A percentile compares a stretch with the other conserved stretches of the same genome.
Evolutionary conservation across 768 basidiomycete species (phyloP).

Genomic region (Boletus pseudo-olivaceus): DNA sequence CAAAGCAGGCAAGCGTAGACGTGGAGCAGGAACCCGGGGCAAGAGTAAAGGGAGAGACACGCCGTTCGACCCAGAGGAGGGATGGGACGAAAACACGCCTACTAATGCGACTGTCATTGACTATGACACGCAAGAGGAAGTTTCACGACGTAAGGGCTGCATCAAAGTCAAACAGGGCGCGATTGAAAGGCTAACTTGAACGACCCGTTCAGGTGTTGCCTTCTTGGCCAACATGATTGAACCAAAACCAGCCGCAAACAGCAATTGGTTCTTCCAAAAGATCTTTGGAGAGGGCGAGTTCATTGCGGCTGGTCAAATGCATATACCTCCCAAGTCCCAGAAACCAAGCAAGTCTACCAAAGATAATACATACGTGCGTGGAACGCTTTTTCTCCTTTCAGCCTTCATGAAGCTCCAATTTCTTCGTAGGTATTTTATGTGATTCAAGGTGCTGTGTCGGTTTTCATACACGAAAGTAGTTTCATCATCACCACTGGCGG

Average conservation of each 20-base stretch:
- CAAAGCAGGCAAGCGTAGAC: slow-evolving; percentile 36
- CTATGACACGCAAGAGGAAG: slow-evolving; percentile 57
- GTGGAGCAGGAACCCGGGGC: slow-evolving; percentile 27
- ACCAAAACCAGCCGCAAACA: slow-evolving; percentile 56
- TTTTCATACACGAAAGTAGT: slow-evolving; percentile 75
- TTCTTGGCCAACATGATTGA: slow-evolving; percentile 69
- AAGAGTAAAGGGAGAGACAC: slow-evolving; percentile 35
- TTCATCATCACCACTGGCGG: slow-evolving; percentile 79
- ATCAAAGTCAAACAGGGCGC: not conserved
- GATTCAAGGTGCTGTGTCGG: slow-evolving; percentile 83
- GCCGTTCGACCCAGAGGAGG: slow-evolving; percentile 56
- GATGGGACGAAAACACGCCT: slow-evolving; percentile 82
- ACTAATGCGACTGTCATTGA: slow-evolving; percentile 65
- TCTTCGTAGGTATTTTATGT: slow-evolving; percentile 65
- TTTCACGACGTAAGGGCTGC: slow-evolving; percentile 61
- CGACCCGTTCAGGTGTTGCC: slow-evolving; percentile 59
- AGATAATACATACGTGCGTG: slow-evolving; percentile 88
- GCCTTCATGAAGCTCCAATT: not conserved
- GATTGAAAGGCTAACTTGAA: slow-evolving; percentile 1
- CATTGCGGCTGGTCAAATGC: slow-evolving; percentile 85
- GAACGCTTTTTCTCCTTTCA: not conserved
- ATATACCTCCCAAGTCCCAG: slow-evolving; percentile 71
- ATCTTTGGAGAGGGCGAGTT: slow-evolving; percentile 89
- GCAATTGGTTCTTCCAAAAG: slow-evolving; percentile 83
- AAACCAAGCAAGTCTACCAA: slow-evolving; percentile 88